Evolutionary conservation across 768 basidiomycete species (phyloP).

Genomic region (Boletus subparvulus): DNA sequence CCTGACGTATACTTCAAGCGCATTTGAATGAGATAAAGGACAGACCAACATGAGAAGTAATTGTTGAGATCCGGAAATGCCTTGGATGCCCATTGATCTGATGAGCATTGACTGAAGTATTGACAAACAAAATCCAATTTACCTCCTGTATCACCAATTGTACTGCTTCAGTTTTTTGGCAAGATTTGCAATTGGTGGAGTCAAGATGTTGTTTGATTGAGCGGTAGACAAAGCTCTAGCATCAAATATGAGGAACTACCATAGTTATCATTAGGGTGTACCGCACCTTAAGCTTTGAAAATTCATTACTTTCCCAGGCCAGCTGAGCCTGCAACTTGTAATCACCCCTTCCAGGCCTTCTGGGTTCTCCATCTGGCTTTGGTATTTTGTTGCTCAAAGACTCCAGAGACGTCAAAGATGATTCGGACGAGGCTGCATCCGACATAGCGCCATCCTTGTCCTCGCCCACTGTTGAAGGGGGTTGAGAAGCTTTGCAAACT

Average conservation of each 20-base stretch:
- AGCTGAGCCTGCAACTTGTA: conserved; percentile 8
- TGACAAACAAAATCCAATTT: not conserved
- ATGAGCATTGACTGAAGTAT: no score
- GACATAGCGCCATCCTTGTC: not conserved
- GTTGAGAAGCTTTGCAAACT: not conserved
- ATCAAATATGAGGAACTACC: no score
- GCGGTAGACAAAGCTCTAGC: not conserved
- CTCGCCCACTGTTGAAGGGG: not conserved
- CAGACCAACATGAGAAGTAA: not conserved
- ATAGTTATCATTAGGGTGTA: not conserved
- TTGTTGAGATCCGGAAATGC: not conserved
- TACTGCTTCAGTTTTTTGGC: not conserved
- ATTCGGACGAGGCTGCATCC: not conserved
- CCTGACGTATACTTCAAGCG: not conserved
- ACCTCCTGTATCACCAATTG: not conserved
- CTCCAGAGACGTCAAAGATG: not conserved
- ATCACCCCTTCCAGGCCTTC: conserved; percentile 4
- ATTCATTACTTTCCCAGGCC: not conserved
- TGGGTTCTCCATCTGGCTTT: conserved; percentile 3
- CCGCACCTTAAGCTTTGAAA: not conserved
- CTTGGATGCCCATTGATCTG: not conserved
- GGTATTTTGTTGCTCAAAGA: not conserved
- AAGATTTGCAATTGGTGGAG: not conserved
- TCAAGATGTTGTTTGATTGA: conserved; percentile 3
- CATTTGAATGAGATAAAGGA: not conserved